Evolutionary conservation across 169 alveolate species (phyloP).

Genomic region (Plasmodium gallinaceum): DNA sequence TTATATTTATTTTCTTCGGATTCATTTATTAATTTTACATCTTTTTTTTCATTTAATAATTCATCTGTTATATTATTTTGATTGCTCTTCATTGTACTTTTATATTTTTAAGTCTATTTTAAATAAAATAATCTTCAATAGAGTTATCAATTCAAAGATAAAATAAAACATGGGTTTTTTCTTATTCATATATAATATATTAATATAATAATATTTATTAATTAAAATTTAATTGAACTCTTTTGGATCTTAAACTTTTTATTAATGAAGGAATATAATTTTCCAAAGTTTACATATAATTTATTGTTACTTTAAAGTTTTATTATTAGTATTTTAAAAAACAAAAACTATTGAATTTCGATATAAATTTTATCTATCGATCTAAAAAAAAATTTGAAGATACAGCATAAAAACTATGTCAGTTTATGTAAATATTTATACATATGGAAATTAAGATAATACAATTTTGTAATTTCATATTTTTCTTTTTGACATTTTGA

Average conservation of each 20-base stretch:
- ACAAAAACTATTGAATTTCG: too few relatives aligned
- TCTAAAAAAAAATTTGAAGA: too few relatives aligned
- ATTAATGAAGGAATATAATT: too few relatives aligned
- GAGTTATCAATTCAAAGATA: background rate
- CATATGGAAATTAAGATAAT: too few relatives aligned
- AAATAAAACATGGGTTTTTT: constrained; percentile 16
- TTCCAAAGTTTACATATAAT: too few relatives aligned
- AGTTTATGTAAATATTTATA: background rate
- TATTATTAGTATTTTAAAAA: too few relatives aligned
- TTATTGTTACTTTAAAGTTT: too few relatives aligned
- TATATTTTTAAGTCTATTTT: background rate
- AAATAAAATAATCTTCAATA: constrained; percentile 9
- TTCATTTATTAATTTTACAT: constrained; percentile 19
- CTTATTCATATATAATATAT: constrained; percentile 1
- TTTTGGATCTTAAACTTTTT: too few relatives aligned
- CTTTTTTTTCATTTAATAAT: constrained; percentile 22
- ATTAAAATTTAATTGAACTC: too few relatives aligned
- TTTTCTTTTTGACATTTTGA: too few relatives aligned
- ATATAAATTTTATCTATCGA: too few relatives aligned
- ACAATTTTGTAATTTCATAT: too few relatives aligned
- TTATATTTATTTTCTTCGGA: constrained; percentile 15
- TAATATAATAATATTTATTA: constrained; percentile 14
- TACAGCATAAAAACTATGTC: background rate
- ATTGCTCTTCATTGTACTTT: constrained; percentile 24
- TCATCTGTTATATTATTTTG: constrained; percentile 5